A percentile compares a stretch with the other conserved stretches of the same genome.
Evolutionary conservation across 768 basidiomycete species (phyloP).

Genomic region (Agrocybe chaxingu): DNA sequence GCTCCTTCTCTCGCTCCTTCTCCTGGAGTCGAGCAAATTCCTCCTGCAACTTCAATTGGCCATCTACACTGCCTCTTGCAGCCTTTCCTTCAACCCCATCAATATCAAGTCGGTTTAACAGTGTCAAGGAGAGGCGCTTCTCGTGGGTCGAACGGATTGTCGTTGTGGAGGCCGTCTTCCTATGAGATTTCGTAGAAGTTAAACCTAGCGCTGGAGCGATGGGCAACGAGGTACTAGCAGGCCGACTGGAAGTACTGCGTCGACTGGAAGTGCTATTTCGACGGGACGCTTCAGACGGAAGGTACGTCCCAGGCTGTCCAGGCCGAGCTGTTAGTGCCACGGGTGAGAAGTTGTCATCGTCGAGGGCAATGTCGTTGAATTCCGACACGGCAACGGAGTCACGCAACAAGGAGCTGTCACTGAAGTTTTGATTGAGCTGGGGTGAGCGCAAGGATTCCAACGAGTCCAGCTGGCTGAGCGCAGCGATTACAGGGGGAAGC

Average conservation of each 20-base stretch:
- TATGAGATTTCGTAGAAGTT: constrained; percentile 39
- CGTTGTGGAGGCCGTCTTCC: constrained; percentile 60
- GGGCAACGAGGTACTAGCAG: constrained; percentile 10
- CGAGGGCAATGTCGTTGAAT: constrained; percentile 61
- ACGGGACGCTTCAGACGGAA: no score
- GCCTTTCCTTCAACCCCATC: constrained; percentile 41
- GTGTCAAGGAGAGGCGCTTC: constrained; percentile 37
- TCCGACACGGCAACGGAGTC: constrained; percentile 56
- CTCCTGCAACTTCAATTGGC: constrained; percentile 69
- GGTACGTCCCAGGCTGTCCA: constrained; percentile 1
- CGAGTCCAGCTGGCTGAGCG: constrained; percentile 19
- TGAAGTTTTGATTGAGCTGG: constrained; percentile 26
- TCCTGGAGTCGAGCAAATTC: constrained; percentile 71
- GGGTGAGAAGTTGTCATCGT: constrained; percentile 43
- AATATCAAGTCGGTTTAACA: constrained; percentile 50
- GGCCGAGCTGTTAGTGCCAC: constrained; percentile 29
- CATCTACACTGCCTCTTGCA: constrained; percentile 53
- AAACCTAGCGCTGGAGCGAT: neutral
- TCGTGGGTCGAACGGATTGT: constrained; percentile 53
- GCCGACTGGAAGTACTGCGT: constrained; percentile 5
- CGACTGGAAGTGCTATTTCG: neutral
- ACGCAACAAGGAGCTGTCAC: constrained; percentile 24
- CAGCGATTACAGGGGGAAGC: constrained; percentile 17
- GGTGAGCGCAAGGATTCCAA: constrained; percentile 54
- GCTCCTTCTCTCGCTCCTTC: constrained; percentile 35